Percentiles rank a stretch among this genome's conserved stretches.
Conservation (phyloP, 2,329 filamentous ascomycete genomes). For the Fusarium sp. region DNA sequence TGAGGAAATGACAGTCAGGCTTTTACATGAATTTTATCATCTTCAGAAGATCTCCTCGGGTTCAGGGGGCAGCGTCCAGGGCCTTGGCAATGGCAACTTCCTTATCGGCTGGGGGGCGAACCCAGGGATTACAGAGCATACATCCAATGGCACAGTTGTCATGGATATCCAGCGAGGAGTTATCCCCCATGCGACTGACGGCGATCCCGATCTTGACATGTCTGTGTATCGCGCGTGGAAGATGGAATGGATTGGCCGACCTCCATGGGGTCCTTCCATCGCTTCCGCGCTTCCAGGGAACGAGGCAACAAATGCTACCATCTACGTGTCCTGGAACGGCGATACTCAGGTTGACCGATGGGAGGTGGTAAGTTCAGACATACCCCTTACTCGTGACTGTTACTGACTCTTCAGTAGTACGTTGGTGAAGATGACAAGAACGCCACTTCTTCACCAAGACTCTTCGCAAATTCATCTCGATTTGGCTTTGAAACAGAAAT, state of each 20-base stretch:
- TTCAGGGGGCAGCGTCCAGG: conserved; percentile 60
- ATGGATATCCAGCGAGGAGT: conserved; percentile 53
- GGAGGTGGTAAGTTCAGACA: conserved; percentile 31
- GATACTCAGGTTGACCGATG: conserved; percentile 37
- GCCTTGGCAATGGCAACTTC: conserved; percentile 62
- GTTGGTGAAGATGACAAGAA: conserved; percentile 30
- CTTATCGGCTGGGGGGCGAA: conserved; percentile 67
- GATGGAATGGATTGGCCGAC: conserved; percentile 39
- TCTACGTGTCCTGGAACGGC: conserved; percentile 43
- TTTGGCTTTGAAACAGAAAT: conserved; percentile 35
- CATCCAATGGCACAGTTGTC: conserved; percentile 38
- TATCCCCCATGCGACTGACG: conserved; percentile 50
- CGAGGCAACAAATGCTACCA: conserved; percentile 10
- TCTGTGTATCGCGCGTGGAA: conserved; percentile 41
- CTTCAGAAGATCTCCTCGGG: conserved; percentile 60
- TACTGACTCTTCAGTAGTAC: conserved; percentile 22
- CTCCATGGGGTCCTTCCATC: conserved; percentile 40
- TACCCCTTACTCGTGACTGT: neutral
- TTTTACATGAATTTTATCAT: conserved; percentile 59
- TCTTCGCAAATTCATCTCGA: conserved; percentile 34
- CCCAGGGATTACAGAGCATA: conserved; percentile 58
- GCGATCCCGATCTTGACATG: conserved; percentile 18
- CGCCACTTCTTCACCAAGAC: conserved; percentile 6
- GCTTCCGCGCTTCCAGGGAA: conserved; percentile 18
- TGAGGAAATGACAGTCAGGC: conserved; percentile 54